These are phyloP conservation scores for Capsaspora owczarzaki DNA, from an alignment of 78 protist genomes.

Conservation along the genomic window DNA sequence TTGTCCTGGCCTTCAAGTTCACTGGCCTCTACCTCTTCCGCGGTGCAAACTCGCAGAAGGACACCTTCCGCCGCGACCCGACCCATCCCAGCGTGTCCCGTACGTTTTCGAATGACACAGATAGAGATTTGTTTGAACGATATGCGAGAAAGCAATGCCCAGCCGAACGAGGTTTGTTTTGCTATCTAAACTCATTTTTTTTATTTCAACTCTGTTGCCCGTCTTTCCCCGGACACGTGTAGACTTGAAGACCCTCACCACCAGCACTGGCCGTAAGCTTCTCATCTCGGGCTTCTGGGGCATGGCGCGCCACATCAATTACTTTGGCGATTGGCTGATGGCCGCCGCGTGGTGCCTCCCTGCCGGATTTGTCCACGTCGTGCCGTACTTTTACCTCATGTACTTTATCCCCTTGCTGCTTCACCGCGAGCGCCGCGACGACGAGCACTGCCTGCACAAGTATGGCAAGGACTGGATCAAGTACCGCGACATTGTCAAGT, in stretches of 20 bases:
- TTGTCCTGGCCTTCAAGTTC: background rate
- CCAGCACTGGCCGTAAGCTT: conserved; percentile 54
- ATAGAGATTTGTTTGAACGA: background rate
- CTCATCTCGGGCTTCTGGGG: conserved; percentile 91
- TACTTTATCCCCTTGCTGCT: conserved; percentile 75
- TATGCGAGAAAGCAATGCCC: too few species aligned
- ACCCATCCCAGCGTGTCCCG: background rate
- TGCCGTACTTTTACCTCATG: conserved; percentile 72
- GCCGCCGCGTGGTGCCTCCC: conserved; percentile 60
- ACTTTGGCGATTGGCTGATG: conserved; percentile 77
- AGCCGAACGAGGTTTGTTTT: too few species aligned
- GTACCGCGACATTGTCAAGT: conserved; percentile 67
- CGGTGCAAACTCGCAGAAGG: conserved; percentile 74
- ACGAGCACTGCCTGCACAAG: conserved; percentile 62
- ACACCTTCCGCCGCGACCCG: conserved; percentile 75
- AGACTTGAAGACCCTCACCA: conserved; percentile 11
- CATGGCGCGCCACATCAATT: conserved; percentile 79
- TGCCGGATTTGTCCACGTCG: conserved; percentile 14
- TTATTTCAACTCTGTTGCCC: too few species aligned
- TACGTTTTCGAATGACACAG: background rate
- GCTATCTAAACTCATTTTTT: too few species aligned
- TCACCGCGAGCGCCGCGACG: conserved; percentile 84
- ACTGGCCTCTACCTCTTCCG: conserved; percentile 74
- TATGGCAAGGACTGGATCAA: conserved; percentile 78
- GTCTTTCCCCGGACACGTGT: background rate